Evolutionary conservation across 108 stramenopile species (phyloP).

Genomic region (Bacterosira constricta): DNA sequence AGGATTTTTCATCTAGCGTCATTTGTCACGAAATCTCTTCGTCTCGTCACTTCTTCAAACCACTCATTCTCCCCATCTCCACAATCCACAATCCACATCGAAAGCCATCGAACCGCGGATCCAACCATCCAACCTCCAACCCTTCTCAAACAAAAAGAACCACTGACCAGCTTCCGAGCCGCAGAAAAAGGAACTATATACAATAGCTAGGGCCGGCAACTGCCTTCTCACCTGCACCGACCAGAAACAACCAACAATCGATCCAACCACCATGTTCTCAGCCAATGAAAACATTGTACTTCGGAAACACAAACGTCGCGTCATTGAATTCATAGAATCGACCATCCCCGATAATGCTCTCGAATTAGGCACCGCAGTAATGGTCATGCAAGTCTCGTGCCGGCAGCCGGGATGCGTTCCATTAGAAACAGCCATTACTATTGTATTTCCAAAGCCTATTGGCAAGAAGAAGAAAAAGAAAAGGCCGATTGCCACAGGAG

Average conservation of each 20-base stretch:
- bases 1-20: too few species aligned
- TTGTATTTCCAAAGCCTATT: conserved; percentile 76
- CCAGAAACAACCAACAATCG: too few species aligned
- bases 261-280: conserved; percentile 69
- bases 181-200: not conserved
- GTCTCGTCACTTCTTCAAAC: too few species aligned
- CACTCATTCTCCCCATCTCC: too few species aligned
- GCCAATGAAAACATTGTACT: conserved; percentile 89
- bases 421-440: conserved; percentile 81
- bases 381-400: conserved; percentile 91
- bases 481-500: not conserved
- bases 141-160: not conserved
- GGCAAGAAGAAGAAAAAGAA: conserved; percentile 10
- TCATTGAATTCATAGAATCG: conserved; percentile 73
- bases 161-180: not conserved
- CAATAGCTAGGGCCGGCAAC: not conserved
- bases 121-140: not conserved
- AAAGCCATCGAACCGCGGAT: too few species aligned
- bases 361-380: conserved; percentile 77
- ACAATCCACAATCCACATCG: too few species aligned
- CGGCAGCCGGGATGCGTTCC: conserved; percentile 86
- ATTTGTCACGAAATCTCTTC: too few species aligned
- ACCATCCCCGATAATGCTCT: conserved; percentile 78
- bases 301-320: conserved; percentile 82
- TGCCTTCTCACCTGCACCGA: too few species aligned